phyloP scores from a whole-genome alignment of 75 land plant genomes.

The Larix kaempferi region DNA sequence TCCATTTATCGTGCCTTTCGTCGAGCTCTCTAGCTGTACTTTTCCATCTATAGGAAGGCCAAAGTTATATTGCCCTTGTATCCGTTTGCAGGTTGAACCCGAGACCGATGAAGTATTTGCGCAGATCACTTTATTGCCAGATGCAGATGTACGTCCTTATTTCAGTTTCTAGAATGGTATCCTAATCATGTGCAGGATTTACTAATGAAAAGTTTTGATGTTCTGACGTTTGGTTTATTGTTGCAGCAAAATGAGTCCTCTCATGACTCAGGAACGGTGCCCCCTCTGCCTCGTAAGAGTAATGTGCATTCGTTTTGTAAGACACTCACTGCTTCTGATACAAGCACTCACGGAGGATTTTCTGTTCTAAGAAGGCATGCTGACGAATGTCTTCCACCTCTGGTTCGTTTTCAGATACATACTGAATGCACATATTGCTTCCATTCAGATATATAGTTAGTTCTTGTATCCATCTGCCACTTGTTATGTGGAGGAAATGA shows the following conservation, averaged over 20 bases:
- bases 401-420: slow-evolving; percentile 25
- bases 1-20: too few relatives aligned
- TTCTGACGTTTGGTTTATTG: background rate
- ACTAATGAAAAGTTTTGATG: background rate
- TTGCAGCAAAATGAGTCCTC: slow-evolving; percentile 7
- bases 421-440: background rate
- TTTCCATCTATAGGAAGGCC: too few relatives aligned
- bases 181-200: background rate
- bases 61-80: slow-evolving; percentile 1
- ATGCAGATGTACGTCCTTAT: slow-evolving; percentile 17
- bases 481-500: background rate
- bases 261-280: background rate
- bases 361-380: slow-evolving; percentile 60
- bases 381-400: slow-evolving; percentile 58
- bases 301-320: slow-evolving; percentile 37
- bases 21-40: background rate
- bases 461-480: background rate
- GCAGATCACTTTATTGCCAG: slow-evolving; percentile 31
- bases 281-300: background rate
- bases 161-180: background rate
- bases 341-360: slow-evolving; percentile 73
- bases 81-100: slow-evolving; percentile 35
- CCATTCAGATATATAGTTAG: background rate
- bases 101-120: slow-evolving; percentile 49
- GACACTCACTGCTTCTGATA: slow-evolving; percentile 61